phyloP scores from a whole-genome alignment of 331 rosid species.

The Dryas integrifolia region DNA sequence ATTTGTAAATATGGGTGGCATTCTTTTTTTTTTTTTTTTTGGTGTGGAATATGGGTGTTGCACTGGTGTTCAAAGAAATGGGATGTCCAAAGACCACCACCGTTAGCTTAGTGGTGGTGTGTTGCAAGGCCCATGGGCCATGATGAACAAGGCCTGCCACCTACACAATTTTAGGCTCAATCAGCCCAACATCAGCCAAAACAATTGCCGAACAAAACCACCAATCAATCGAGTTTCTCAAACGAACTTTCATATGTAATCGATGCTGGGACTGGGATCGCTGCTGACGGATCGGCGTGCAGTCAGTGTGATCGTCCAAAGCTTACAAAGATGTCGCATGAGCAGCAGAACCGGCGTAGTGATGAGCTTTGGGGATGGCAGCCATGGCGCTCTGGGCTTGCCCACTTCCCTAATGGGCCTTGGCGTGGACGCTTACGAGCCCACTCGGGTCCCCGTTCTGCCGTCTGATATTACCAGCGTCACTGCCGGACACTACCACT shows the following conservation, averaged over 20 bases:
- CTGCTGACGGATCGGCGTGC: conserved; percentile 6
- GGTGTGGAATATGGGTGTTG: too few relatives aligned
- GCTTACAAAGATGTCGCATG: conserved; percentile 40
- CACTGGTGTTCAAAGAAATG: too few relatives aligned
- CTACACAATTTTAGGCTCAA: neutral
- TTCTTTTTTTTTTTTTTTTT: too few relatives aligned
- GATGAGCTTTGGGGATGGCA: conserved; percentile 93
- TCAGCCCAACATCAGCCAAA: neutral
- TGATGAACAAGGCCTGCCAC: neutral
- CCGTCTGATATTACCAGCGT: conserved; percentile 57
- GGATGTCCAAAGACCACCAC: too few relatives aligned
- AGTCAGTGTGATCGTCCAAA: neutral
- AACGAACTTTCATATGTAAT: neutral
- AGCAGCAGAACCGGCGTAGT: conserved; percentile 41
- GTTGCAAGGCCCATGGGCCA: neutral
- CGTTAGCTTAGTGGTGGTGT: neutral
- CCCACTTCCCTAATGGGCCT: conserved; percentile 52
- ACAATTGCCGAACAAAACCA: neutral
- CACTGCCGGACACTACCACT: conserved; percentile 82
- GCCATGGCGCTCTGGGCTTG: conserved; percentile 79
- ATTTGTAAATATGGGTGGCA: too few relatives aligned
- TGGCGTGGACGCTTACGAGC: conserved; percentile 68
- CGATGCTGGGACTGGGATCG: conserved; percentile 18
- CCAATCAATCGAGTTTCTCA: neutral
- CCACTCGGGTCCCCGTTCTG: conserved; percentile 48